phyloP scores from a whole-genome alignment of 1,284 basidiomycete genomes.

The Ustilago esculenta region DNA sequence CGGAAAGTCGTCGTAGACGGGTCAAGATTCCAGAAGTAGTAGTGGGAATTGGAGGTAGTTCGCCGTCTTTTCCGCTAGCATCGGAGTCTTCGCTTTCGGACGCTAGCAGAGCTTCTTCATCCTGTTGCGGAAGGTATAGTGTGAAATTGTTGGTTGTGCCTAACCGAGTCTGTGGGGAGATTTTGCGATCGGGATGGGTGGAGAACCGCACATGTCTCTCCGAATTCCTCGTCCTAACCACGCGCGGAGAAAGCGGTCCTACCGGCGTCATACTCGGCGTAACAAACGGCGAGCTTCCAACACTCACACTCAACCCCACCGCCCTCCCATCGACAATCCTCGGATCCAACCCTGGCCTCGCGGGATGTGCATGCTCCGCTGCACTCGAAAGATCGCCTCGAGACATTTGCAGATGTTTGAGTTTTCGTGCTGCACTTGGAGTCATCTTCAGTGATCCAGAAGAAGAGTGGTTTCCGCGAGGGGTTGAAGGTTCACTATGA shows the following conservation, averaged over 20 bases:
- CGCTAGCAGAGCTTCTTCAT: conserved; percentile 31
- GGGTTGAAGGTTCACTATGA: conserved; percentile 45
- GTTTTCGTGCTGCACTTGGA: conserved; percentile 49
- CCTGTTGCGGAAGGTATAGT: conserved; percentile 28
- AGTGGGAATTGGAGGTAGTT: conserved; percentile 8
- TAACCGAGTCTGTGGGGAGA: conserved; percentile 17
- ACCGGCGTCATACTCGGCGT: conserved; percentile 36
- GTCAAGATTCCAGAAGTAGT: conserved; percentile 9
- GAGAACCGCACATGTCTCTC: conserved; percentile 40
- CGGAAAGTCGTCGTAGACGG: conserved; percentile 23
- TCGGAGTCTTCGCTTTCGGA: conserved; percentile 45
- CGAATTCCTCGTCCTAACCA: conserved; percentile 5
- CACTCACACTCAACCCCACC: conserved; percentile 33
- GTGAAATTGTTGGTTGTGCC: conserved; percentile 40
- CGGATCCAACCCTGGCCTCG: conserved; percentile 10
- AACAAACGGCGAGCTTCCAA: conserved; percentile 16
- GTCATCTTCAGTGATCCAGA: conserved; percentile 37
- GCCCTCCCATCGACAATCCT: conserved; percentile 34
- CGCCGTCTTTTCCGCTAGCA: conserved; percentile 52
- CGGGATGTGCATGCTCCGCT: conserved; percentile 22
- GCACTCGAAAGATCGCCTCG: conserved; percentile 37
- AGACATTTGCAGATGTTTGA: conserved; percentile 54
- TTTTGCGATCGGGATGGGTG: background rate
- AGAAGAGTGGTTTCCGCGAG: conserved; percentile 18
- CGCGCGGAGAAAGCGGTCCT: conserved; percentile 18